phyloP scores from a whole-genome alignment of 805 yeast genomes.

The Candida lessepsii region DNA sequence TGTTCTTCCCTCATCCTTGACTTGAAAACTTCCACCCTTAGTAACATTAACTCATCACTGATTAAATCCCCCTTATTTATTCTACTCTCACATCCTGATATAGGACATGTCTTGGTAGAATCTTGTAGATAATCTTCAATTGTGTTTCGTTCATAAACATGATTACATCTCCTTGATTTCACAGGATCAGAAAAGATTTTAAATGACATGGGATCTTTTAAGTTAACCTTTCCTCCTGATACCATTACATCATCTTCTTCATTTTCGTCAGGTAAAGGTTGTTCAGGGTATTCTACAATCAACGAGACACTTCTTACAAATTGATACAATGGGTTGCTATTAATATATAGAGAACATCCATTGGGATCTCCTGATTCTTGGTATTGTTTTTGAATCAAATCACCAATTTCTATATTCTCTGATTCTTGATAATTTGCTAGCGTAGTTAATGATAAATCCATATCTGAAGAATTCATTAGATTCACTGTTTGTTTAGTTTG shows the following conservation, averaged over 20 bases:
- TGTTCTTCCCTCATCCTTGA: conserved; percentile 3
- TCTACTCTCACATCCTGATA: conserved; percentile 49
- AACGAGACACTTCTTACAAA: conserved; percentile 43
- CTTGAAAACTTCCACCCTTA: conserved; percentile 39
- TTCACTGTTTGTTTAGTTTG: background rate
- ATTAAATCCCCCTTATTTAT: conserved; percentile 36
- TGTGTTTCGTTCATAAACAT: conserved; percentile 55
- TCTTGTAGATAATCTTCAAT: conserved; percentile 32
- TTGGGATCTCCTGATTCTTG: background rate
- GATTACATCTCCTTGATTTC: conserved; percentile 56
- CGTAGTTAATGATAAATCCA: conserved; percentile 8
- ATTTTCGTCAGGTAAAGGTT: conserved; percentile 54
- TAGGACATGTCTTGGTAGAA: conserved; percentile 47
- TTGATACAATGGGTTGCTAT: conserved; percentile 16
- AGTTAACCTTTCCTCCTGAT: conserved; percentile 68
- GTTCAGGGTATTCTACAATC: conserved; percentile 57
- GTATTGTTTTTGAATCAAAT: conserved; percentile 6
- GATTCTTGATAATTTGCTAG: conserved; percentile 6
- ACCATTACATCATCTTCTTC: conserved; percentile 59
- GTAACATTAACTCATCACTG: conserved; percentile 52
- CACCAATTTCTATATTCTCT: background rate
- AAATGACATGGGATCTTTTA: conserved; percentile 66
- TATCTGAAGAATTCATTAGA: conserved; percentile 5
- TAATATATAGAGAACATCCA: background rate
- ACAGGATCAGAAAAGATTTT: conserved; percentile 53